Conservation (phyloP, 2,329 filamentous ascomycete genomes). For the Penicillium olsonii region DNA sequence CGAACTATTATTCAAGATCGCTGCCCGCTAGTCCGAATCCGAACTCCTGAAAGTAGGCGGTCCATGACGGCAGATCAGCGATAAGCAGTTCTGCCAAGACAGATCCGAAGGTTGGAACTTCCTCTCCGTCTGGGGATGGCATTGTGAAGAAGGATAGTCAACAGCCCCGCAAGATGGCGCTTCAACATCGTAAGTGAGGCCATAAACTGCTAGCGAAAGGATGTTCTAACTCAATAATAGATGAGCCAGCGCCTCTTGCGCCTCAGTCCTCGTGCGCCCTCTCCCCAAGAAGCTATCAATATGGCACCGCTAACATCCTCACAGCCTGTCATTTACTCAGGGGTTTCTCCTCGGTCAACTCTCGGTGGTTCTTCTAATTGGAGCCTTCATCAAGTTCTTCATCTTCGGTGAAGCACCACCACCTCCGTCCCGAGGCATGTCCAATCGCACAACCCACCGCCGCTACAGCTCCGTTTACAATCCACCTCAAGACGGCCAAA, state of each 20-base stretch:
- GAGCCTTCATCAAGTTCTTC: conserved; percentile 98
- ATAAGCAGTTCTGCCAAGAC: conserved; percentile 19
- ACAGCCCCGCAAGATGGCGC: conserved; percentile 33
- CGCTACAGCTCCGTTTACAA: conserved; percentile 66
- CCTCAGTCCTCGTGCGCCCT: conserved; percentile 45
- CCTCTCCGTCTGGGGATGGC: conserved; percentile 24
- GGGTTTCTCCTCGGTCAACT: conserved; percentile 92
- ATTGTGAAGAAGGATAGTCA: conserved; percentile 21
- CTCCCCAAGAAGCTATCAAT: conserved; percentile 14
- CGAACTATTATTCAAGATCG: too few species aligned
- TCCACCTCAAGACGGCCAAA: conserved; percentile 45
- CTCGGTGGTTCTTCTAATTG: conserved; percentile 85
- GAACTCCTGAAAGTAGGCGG: too few species aligned
- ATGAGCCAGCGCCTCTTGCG: conserved; percentile 31
- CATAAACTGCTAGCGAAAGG: too few species aligned
- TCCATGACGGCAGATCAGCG: conserved; percentile 7
- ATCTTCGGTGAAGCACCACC: conserved; percentile 95
- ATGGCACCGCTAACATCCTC: conserved; percentile 18
- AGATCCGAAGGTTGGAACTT: conserved; percentile 19
- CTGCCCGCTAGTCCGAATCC: too few species aligned
- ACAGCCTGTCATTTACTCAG: conserved; percentile 84
- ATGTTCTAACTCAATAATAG: conserved; percentile 24
- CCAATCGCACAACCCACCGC: conserved; percentile 75
- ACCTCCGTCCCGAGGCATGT: conserved; percentile 74
- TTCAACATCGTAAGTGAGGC: conserved; percentile 32